Evolutionary conservation across 495 filamentous ascomycete species (phyloP).

Genomic region (Tuber brumale): DNA sequence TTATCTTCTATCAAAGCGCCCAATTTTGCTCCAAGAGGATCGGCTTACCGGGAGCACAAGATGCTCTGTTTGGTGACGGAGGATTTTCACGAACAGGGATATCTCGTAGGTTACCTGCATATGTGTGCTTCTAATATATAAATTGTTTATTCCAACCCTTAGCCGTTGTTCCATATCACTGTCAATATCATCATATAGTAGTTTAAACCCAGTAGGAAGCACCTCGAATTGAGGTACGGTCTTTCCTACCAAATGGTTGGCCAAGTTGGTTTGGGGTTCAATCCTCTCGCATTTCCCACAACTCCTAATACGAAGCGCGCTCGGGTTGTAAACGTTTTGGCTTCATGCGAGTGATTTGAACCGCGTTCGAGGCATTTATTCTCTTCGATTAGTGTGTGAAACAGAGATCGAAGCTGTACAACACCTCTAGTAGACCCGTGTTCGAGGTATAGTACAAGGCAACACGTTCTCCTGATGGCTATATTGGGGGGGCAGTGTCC

Average conservation of each 20-base stretch:
- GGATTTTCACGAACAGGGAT: neutral
- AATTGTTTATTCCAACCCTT: neutral
- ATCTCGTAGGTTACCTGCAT: neutral
- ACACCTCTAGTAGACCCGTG: neutral
- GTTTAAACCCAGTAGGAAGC: neutral
- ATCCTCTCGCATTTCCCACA: neutral
- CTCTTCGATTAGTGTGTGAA: neutral
- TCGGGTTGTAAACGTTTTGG: neutral
- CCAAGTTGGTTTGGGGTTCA: neutral
- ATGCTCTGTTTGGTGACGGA: neutral
- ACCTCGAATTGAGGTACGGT: neutral
- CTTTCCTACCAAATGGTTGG: neutral
- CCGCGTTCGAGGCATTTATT: neutral
- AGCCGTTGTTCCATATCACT: neutral
- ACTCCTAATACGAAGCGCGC: neutral
- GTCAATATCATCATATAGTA: neutral
- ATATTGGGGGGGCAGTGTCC: neutral
- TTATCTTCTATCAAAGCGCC: neutral
- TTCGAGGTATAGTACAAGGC: neutral
- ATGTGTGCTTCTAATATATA: neutral
- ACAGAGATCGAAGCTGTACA: neutral
- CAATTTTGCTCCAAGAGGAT: neutral
- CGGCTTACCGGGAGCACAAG: neutral
- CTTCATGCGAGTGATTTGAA: neutral
- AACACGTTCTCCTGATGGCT: neutral